Base-by-base conservation (phyloP, 2,329 filamentous ascomycete species). In the Claviceps sp. region DNA sequence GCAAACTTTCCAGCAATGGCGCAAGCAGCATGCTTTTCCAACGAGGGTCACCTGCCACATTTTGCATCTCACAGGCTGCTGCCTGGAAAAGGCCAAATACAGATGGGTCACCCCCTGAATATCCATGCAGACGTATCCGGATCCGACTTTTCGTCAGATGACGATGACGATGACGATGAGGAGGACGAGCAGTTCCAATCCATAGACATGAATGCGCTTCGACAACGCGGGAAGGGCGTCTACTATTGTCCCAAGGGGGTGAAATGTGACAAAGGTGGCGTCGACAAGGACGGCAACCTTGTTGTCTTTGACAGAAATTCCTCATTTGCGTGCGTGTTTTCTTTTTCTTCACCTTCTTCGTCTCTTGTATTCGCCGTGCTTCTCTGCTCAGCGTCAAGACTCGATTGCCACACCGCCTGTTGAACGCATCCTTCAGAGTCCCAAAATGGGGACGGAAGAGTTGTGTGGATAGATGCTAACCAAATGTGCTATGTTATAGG, bases 291-390 rank as follows among this genome's bases (percentile, higher is more conserved):
- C 16, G 69, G 69, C 10, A 62, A 63, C 7, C 60, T 70, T 14
- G 61, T 70, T 38, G 54, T 66, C 45, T 71, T 71, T 58, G 67
- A 69, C 55, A 65, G 69, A 48, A 70, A 71, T 55, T 71, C 69
- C 51, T 68, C 67, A 51, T 71, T 69, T 59, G 64, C 62, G 65
- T 70, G 64, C 53, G 59, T 60, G 37, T 54, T 51, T 30, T 40
- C 37, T 34, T 46, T 34, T n/a, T 26, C 4, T 10, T 30, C 5
- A 6, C 14, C 6, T n/a, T 30, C 14, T 30, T 26, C 14, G n/a
- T n/a, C 40, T 41, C n/a, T 40, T 40, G 2, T 40, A n/a, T 40
- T n/a, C 26, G 3, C 10, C 26, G 26, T 10, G 26, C 10, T 22
- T 22, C 41, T 43, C 17, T 43, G 39, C 42, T 19, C 19, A 43